Conservation (phyloP, 352 stramenopile genomes). For the Phytopythium vexans region DNA sequence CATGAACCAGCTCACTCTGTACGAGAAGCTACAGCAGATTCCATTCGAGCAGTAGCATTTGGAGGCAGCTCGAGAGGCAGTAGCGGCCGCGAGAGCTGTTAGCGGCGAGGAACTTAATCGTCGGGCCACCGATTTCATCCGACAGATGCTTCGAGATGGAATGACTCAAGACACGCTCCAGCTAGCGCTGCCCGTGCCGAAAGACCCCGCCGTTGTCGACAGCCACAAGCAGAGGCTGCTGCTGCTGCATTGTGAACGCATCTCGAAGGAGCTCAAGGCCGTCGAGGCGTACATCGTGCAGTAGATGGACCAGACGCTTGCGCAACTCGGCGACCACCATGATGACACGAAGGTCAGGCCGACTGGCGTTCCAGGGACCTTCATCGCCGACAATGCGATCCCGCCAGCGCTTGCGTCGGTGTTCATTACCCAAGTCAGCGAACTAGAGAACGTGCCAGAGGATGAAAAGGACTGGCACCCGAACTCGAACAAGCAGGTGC, state of each 20-base stretch:
- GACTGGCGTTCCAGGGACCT: slow-evolving; percentile 28
- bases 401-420: slow-evolving; percentile 14
- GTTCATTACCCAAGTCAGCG: slow-evolving; percentile 10
- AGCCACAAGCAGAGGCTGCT: slow-evolving; percentile 4
- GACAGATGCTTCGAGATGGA: slow-evolving; percentile 10
- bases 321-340: neutral
- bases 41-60: slow-evolving; percentile 12
- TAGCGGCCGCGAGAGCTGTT: neutral
- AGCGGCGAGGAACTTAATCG: slow-evolving; percentile 2
- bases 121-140: slow-evolving; percentile 9
- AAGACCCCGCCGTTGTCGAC: slow-evolving; percentile 4
- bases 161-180: slow-evolving; percentile 6
- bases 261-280: slow-evolving; percentile 7
- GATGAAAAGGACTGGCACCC: slow-evolving; percentile 56
- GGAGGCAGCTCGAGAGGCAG: neutral
- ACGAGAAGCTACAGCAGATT: slow-evolving; percentile 13
- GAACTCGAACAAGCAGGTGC: slow-evolving; percentile 38
- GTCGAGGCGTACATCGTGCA: slow-evolving; percentile 11
- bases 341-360: slow-evolving; percentile 14
- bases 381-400: slow-evolving; percentile 32
- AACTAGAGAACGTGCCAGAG: slow-evolving; percentile 34
- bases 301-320: slow-evolving; percentile 7
- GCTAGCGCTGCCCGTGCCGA: slow-evolving; percentile 8
- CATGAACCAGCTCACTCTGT: slow-evolving; percentile 21
- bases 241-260: slow-evolving; percentile 17